Base-by-base conservation (phyloP, 495 filamentous ascomycete species). In the Extremus antarcticus region DNA sequence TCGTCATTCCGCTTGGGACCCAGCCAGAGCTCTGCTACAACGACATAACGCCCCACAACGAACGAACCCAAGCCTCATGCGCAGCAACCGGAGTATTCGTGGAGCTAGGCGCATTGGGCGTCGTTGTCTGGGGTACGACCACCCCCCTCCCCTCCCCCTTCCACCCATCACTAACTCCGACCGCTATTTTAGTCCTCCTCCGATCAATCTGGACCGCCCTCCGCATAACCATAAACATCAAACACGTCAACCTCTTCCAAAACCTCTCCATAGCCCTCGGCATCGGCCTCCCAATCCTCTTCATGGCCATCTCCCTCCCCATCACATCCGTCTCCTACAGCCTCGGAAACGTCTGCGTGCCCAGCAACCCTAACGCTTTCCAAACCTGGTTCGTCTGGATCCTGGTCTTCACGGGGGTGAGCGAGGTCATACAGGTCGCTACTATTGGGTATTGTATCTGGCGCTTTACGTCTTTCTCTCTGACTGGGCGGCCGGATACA, bases 161-260 rank as follows among this genome's bases (percentile, higher is more conserved):
- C 24, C n/a, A 46, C 9, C 2, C 23, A 1, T 20, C 11, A 47
- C 21, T 35, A 13, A 35, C 13, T 7, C 29, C 13, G 29, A 13
- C n/a, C n/a, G n/a, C n/a, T 20, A 13, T 17, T 16, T 25, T 29
- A 66, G 66, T 68, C 40, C 59, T 70, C 25, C 54, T 70, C 38
- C 66, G 68, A 25, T 60, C 62, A 16, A 39, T 70, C 8, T 72
- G 66, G 68, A 65, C 66, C 1, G 61, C 69, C 32, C 58, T 70
- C 35, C 58, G 63, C 23, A 65, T 72, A 29, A 65, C 58, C 55
- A 64, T 61, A 64, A 66, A 70, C 57, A 8, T 56, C 9, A 43
- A 62, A 21, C 69, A 61, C n/a, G 61, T 63, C 35, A 11, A 47
- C 20, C 20, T 24, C 3, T 70, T 66, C 62, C 56, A 61, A 43